Evolutionary conservation across 257 asterid genomes (phyloP).

Genomic region (Solanum chmielewskii): DNA sequence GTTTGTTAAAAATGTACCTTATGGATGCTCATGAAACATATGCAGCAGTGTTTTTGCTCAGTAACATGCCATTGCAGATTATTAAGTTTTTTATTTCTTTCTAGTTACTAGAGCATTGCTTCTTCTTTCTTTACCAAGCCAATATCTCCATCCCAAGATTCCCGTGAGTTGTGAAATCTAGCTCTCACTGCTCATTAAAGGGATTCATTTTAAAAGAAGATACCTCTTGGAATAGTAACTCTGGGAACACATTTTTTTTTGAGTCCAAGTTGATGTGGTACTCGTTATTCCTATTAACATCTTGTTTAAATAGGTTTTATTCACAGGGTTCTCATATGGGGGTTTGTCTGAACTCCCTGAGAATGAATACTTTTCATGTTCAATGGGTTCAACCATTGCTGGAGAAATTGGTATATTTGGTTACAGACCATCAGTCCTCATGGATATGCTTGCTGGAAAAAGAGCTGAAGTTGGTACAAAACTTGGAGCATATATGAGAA

Average conservation of each 20-base stretch:
- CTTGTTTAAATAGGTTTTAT: conserved; percentile 64
- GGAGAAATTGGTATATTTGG: conserved; percentile 98
- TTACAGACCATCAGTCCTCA: conserved; percentile 74
- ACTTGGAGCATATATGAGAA: conserved; percentile 91
- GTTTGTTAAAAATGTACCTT: not conserved
- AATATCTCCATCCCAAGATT: not conserved
- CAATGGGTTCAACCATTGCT: conserved; percentile 96
- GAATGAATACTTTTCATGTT: conserved; percentile 73
- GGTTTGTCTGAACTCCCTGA: conserved; percentile 94
- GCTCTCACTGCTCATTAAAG: not conserved
- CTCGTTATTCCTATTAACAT: conserved; percentile 24
- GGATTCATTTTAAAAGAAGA: not conserved
- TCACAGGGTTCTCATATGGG: conserved; percentile 91
- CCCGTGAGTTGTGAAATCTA: not conserved
- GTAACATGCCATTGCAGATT: not conserved
- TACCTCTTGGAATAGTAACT: not conserved
- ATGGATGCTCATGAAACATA: not conserved
- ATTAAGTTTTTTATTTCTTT: not conserved
- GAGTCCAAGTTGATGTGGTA: conserved; percentile 7
- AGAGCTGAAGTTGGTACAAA: conserved; percentile 90
- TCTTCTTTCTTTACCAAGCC: not conserved
- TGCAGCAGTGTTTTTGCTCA: not conserved
- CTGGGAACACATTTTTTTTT: not conserved
- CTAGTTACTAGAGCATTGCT: not conserved
- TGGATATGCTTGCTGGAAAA: conserved; percentile 98